A percentile compares a stretch with the other conserved stretches of the same genome.
Conservation (phyloP, 1,139 yeast species). For the Magnusiomyces sp. region DNA sequence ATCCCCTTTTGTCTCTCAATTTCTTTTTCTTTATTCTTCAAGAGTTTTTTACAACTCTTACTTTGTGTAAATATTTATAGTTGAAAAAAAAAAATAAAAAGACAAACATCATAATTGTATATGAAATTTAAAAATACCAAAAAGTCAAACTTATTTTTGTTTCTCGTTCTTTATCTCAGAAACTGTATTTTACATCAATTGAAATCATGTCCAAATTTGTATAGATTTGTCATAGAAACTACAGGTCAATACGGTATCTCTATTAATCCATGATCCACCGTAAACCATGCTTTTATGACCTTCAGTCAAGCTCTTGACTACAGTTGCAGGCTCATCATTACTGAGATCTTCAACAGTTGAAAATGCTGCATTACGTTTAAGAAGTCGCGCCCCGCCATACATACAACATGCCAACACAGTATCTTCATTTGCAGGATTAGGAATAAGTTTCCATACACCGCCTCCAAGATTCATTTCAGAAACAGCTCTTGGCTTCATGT, state of each 20-base stretch:
- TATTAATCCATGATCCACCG: slow-evolving; percentile 80
- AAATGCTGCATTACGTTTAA: slow-evolving; percentile 31
- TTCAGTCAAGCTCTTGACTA: slow-evolving; percentile 46
- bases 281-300: slow-evolving; percentile 91
- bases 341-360: slow-evolving; percentile 19
- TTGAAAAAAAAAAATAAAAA: too few relatives aligned
- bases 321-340: slow-evolving; percentile 33
- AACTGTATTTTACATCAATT: too few relatives aligned
- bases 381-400: slow-evolving; percentile 86
- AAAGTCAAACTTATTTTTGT: too few relatives aligned
- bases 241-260: slow-evolving; percentile 55
- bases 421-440: slow-evolving; percentile 41
- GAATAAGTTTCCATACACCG: slow-evolving; percentile 89
- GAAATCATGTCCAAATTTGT: slow-evolving; percentile 41
- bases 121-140: too few relatives aligned
- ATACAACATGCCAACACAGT: slow-evolving; percentile 70
- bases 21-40: too few relatives aligned
- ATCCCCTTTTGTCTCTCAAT: neutral
- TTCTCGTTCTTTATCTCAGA: too few relatives aligned
- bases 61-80: too few relatives aligned
- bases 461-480: slow-evolving; percentile 58
- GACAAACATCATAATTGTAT: too few relatives aligned
- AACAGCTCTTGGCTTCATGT: neutral
- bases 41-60: too few relatives aligned
- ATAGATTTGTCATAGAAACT: slow-evolving; percentile 81